Conservation (phyloP, 2,329 filamentous ascomycete genomes). For the Cephalotrichum gorgonifer region DNA sequence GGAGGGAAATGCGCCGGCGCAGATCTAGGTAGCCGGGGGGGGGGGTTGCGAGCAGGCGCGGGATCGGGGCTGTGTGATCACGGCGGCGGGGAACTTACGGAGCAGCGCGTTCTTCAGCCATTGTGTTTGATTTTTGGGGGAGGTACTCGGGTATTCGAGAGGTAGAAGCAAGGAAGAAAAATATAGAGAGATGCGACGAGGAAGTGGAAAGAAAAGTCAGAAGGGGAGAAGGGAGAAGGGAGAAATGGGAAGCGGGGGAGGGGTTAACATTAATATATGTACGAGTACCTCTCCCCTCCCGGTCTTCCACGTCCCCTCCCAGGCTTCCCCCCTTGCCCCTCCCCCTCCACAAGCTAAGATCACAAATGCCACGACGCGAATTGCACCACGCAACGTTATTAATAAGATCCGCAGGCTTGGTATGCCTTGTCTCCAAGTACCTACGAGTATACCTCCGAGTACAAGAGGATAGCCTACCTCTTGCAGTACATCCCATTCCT, state of each 20-base stretch:
- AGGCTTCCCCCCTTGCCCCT: not conserved
- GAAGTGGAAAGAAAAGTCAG: not conserved
- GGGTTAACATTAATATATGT: slow-evolving; percentile 1
- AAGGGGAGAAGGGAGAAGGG: not conserved
- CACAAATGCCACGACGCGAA: not conserved
- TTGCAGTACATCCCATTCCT: too few species aligned
- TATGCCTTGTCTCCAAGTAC: not conserved
- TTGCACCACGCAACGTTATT: not conserved
- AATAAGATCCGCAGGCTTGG: not conserved
- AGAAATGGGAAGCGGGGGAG: slow-evolving; percentile 1
- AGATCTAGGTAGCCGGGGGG: not conserved
- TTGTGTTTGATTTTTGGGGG: slow-evolving; percentile 2
- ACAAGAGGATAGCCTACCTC: too few species aligned
- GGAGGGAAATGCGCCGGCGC: too few species aligned
- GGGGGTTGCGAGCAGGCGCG: not conserved
- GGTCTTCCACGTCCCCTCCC: not conserved
- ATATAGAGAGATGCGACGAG: not conserved
- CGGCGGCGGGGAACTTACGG: slow-evolving; percentile 1
- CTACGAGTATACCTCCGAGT: not conserved
- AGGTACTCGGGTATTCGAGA: not conserved
- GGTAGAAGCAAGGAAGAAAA: not conserved
- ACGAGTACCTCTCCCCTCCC: not conserved
- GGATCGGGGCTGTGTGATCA: too few species aligned
- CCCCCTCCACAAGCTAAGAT: not conserved
- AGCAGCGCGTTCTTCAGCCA: slow-evolving; percentile 4